phyloP scores from a whole-genome alignment of 176 grass and related monocot genomes.

The Echinochloa phyllopogon region DNA sequence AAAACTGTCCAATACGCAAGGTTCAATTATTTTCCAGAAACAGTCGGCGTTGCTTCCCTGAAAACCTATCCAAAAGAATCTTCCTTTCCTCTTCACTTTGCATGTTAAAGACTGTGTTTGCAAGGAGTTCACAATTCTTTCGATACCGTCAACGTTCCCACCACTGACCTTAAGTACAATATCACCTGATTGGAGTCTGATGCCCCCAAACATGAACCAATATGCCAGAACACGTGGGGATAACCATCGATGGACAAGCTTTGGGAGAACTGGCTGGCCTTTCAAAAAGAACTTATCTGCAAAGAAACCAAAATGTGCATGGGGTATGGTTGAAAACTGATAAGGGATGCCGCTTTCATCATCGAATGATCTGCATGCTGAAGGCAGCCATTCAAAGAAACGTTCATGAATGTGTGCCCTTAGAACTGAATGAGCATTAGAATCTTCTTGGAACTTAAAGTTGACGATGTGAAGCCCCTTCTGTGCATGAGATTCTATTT shows the following conservation, averaged over 20 bases:
- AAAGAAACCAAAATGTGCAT: slow-evolving; percentile 85
- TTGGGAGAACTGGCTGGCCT: slow-evolving; percentile 63
- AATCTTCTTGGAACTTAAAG: slow-evolving; percentile 79
- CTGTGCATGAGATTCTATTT: slow-evolving; percentile 67
- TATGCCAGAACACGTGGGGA: slow-evolving; percentile 87
- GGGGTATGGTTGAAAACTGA: slow-evolving; percentile 73
- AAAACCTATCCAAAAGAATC: slow-evolving; percentile 85
- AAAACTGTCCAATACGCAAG: slow-evolving; percentile 67
- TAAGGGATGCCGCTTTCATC: slow-evolving; percentile 68
- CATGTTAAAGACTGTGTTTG: slow-evolving; percentile 57
- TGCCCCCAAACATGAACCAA: slow-evolving; percentile 96
- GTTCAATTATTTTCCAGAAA: slow-evolving; percentile 74
- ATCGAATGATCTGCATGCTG: slow-evolving; percentile 61
- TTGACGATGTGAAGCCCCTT: slow-evolving; percentile 59
- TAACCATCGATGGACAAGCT: slow-evolving; percentile 91
- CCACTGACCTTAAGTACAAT: slow-evolving; percentile 80
- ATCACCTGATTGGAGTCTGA: slow-evolving; percentile 78
- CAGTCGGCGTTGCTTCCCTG: slow-evolving; percentile 70
- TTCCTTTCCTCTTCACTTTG: slow-evolving; percentile 90
- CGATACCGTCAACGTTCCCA: slow-evolving; percentile 62
- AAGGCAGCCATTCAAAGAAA: slow-evolving; percentile 87
- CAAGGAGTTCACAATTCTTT: slow-evolving; percentile 73
- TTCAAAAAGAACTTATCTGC: slow-evolving; percentile 82
- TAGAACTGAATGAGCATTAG: slow-evolving; percentile 68
- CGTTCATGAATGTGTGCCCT: slow-evolving; percentile 81